Evolutionary conservation across 495 filamentous ascomycete genomes (phyloP).

Genomic region (Penicillium turbatum): DNA sequence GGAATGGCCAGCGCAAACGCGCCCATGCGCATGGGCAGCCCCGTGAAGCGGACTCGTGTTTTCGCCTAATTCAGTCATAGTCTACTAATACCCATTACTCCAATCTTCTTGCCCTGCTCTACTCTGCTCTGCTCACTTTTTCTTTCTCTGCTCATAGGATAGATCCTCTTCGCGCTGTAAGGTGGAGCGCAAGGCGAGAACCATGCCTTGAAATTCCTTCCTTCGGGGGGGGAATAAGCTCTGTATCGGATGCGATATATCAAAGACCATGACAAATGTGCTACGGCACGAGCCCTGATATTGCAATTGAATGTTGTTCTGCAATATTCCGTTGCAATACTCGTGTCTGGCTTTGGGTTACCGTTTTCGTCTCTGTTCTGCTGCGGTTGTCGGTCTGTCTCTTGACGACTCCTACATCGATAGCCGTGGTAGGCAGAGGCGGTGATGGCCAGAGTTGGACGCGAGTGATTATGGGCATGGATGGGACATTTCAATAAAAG

Average conservation of each 20-base stretch:
- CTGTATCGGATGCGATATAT: slow-evolving; percentile 59
- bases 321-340: slow-evolving; percentile 9
- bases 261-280: slow-evolving; percentile 27
- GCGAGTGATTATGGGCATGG: slow-evolving; percentile 11
- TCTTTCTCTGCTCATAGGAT: slow-evolving; percentile 9
- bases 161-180: slow-evolving; percentile 45
- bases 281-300: slow-evolving; percentile 7
- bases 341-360: slow-evolving; percentile 11
- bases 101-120: slow-evolving; percentile 7
- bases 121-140: slow-evolving; percentile 3
- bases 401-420: slow-evolving; percentile 23
- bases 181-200: slow-evolving; percentile 56
- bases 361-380: slow-evolving; percentile 6
- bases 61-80: slow-evolving; percentile 32
- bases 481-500: slow-evolving; percentile 22
- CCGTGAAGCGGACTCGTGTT: slow-evolving; percentile 40
- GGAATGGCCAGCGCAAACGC: slow-evolving; percentile 38
- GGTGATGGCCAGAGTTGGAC: slow-evolving; percentile 9
- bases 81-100: slow-evolving; percentile 29
- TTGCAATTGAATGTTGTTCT: slow-evolving; percentile 4
- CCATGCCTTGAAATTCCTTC: slow-evolving; percentile 51
- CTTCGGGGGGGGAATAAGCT: slow-evolving; percentile 43
- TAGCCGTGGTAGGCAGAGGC: slow-evolving; percentile 8
- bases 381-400: slow-evolving; percentile 23
- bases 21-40: slow-evolving; percentile 36